Percentiles rank a stretch among this genome's conserved stretches.
phyloP scores from a whole-genome alignment of 495 filamentous ascomycete species.

The Neurospora tetraspora region DNA sequence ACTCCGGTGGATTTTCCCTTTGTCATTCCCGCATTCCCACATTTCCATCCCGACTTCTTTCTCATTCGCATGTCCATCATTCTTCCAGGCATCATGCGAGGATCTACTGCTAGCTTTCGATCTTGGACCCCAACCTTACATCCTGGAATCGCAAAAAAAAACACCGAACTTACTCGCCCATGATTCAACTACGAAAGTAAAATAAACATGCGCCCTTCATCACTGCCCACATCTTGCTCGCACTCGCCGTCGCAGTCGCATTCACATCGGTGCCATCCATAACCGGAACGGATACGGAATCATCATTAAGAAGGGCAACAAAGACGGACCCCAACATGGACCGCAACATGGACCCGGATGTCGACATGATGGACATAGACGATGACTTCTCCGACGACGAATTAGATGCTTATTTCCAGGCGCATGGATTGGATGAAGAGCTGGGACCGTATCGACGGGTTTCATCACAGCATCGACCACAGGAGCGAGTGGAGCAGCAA shows the following conservation, averaged over 20 bases:
- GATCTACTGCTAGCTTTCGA: neutral
- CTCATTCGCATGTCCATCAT: neutral
- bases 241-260: neutral
- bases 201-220: neutral
- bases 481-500: too few relatives aligned
- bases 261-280: neutral
- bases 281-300: neutral
- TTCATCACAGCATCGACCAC: neutral
- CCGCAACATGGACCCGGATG: neutral
- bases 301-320: too few relatives aligned
- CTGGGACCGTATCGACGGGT: neutral
- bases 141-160: neutral
- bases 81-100: neutral
- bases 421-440: neutral
- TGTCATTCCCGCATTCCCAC: neutral
- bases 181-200: neutral
- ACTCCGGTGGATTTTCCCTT: neutral
- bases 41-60: neutral
- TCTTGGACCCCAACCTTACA: neutral
- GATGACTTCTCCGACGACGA: neutral
- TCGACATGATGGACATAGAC: neutral
- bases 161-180: neutral
- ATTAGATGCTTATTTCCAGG: neutral
- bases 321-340: too few relatives aligned
- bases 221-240: neutral